Percentiles rank a stretch among this genome's conserved stretches.
Conservation (phyloP, 2,329 filamentous ascomycete species). For the Sclerotinia borealis region DNA sequence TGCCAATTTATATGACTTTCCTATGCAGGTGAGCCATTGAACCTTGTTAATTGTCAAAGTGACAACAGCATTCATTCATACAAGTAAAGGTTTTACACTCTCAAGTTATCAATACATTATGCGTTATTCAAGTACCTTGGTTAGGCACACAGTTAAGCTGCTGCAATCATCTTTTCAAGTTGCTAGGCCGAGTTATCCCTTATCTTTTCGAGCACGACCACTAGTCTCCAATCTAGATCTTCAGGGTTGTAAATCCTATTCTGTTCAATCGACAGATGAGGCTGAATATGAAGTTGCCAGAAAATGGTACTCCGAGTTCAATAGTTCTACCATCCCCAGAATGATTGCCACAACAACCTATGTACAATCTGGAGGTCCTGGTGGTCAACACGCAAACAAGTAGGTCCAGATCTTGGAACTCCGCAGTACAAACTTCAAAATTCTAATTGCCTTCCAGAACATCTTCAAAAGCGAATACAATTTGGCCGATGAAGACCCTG, state of each 20-base stretch:
- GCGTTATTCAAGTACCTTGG: neutral
- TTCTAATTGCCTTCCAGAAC: conserved; percentile 25
- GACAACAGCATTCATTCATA: neutral
- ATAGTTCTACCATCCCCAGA: conserved; percentile 21
- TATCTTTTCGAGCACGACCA: conserved; percentile 1
- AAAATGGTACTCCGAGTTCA: conserved; percentile 28
- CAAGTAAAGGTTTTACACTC: neutral
- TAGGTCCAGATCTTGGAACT: conserved; percentile 13
- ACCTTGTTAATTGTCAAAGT: neutral
- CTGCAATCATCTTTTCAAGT: conserved; percentile 11
- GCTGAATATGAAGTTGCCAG: conserved; percentile 27
- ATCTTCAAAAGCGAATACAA: conserved; percentile 30
- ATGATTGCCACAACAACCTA: conserved; percentile 28
- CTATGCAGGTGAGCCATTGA: neutral
- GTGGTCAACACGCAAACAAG: conserved; percentile 35
- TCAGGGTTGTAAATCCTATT: conserved; percentile 19
- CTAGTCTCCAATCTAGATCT: neutral
- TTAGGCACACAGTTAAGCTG: neutral
- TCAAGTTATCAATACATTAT: neutral
- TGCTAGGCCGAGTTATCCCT: conserved; percentile 12
- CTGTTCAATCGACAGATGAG: conserved; percentile 18
- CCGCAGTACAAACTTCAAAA: neutral
- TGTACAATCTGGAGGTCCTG: conserved; percentile 27
- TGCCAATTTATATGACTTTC: neutral
- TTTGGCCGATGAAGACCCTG: conserved; percentile 27